Percentiles rank a stretch among this genome's conserved stretches.
phyloP scores from a whole-genome alignment of 2,329 filamentous ascomycete genomes.

The Trichophyton simii region DNA sequence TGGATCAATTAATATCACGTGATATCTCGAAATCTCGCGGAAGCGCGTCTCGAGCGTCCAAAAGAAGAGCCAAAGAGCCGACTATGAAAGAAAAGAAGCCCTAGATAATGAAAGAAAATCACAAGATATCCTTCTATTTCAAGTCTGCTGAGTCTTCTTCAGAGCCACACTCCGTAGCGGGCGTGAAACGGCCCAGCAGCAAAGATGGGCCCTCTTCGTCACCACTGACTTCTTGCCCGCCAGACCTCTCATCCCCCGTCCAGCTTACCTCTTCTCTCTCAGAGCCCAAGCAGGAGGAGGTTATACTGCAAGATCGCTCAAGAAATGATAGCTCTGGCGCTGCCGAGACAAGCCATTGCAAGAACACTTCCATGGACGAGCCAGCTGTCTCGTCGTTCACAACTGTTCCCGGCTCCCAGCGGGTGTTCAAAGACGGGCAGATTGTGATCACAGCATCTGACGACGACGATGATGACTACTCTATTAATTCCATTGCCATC shows the following conservation, averaged over 20 bases:
- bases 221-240: slow-evolving; percentile 8
- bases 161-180: background rate
- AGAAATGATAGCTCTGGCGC: background rate
- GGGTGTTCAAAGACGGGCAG: slow-evolving; percentile 40
- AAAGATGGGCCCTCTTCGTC: slow-evolving; percentile 4
- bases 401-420: slow-evolving; percentile 10
- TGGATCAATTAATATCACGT: background rate
- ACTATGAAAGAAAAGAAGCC: background rate
- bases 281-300: background rate
- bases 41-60: background rate
- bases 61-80: background rate
- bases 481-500: slow-evolving; percentile 40
- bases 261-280: slow-evolving; percentile 5
- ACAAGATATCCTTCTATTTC: slow-evolving; percentile 1
- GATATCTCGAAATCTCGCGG: background rate
- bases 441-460: slow-evolving; percentile 54
- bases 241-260: slow-evolving; percentile 5
- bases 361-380: background rate
- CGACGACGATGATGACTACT: slow-evolving; percentile 47
- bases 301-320: background rate
- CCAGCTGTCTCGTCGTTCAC: slow-evolving; percentile 6
- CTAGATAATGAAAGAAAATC: background rate
- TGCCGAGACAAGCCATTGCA: background rate
- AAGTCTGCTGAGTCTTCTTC: background rate
- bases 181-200: background rate